phyloP scores from a whole-genome alignment of 2,329 filamentous ascomycete species.

The Neopestalotiopsis sp. region DNA sequence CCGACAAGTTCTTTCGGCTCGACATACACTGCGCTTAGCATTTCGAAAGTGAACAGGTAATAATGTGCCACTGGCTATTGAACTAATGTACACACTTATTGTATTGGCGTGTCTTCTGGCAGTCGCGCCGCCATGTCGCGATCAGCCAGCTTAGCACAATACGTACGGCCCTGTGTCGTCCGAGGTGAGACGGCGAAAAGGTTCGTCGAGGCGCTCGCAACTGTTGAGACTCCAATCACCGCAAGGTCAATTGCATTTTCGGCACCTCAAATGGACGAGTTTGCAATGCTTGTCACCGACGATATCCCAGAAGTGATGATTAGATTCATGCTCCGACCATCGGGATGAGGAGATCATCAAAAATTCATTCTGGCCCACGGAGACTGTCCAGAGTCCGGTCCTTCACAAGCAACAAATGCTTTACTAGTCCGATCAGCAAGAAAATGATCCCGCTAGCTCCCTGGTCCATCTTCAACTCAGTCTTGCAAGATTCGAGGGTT shows the following conservation, averaged over 20 bases:
- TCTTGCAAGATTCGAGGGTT: not conserved
- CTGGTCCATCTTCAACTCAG: conserved; percentile 37
- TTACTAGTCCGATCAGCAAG: conserved; percentile 49
- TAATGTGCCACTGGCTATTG: no score
- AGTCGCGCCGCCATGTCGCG: no score
- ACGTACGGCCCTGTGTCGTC: not conserved
- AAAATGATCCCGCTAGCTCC: conserved; percentile 43
- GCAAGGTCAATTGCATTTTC: conserved; percentile 58
- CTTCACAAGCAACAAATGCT: not conserved
- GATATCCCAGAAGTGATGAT: conserved; percentile 42
- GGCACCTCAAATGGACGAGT: conserved; percentile 39
- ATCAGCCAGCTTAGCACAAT: not conserved
- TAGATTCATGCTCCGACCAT: no score
- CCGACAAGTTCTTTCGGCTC: no score
- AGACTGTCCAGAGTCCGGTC: conserved; percentile 15
- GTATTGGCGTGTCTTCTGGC: no score
- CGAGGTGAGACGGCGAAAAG: conserved; percentile 40
- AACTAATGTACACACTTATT: no score
- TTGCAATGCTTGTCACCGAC: conserved; percentile 51
- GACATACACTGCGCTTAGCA: no score
- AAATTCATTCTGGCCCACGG: not conserved
- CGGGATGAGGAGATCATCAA: no score
- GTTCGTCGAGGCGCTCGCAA: conserved; percentile 61
- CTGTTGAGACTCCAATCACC: conserved; percentile 64
- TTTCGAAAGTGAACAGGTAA: no score